Percentiles rank a stretch among this genome's conserved stretches.
These are phyloP conservation scores for Digitaria exilis DNA, from an alignment of 202 grass and related monocot species.

Conservation along the genomic window DNA sequence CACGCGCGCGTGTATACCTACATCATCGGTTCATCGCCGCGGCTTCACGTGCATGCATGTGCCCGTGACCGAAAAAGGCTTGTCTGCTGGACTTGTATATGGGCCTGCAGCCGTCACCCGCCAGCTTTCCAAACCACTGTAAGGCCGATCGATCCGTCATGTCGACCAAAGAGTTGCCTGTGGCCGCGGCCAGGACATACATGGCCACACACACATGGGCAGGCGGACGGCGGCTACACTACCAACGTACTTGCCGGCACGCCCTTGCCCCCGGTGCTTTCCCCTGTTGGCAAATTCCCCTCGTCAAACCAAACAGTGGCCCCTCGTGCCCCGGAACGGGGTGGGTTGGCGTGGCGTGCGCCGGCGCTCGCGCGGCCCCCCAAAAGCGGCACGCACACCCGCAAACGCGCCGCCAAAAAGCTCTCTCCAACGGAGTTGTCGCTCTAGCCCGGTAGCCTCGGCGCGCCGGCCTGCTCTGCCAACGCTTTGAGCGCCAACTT, in stretches of 20 bases:
- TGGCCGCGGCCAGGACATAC: background rate
- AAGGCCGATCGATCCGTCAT: background rate
- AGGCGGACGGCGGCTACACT: background rate
- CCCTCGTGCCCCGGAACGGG: background rate
- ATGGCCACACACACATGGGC: background rate
- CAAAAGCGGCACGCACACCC: constrained; percentile 20
- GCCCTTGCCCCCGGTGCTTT: background rate
- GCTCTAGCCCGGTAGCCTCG: too few species aligned
- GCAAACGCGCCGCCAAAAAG: background rate
- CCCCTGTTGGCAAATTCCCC: constrained; percentile 18
- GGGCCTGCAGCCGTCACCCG: background rate
- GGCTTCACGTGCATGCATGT: background rate
- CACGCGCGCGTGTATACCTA: too few species aligned
- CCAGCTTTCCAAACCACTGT: background rate
- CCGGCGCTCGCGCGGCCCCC: background rate
- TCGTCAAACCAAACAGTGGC: constrained; percentile 33
- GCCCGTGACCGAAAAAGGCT: background rate
- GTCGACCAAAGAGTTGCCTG: background rate
- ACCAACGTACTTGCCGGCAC: background rate
- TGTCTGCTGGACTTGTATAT: background rate
- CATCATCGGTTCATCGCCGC: too few species aligned
- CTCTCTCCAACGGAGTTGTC: background rate
- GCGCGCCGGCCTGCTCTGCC: constrained; percentile 11
- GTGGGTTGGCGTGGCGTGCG: background rate
- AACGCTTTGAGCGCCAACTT: constrained; percentile 30